phyloP scores from a whole-genome alignment of 2,329 filamentous ascomycete genomes.

The Gnomoniopsis smithogilvyi region DNA sequence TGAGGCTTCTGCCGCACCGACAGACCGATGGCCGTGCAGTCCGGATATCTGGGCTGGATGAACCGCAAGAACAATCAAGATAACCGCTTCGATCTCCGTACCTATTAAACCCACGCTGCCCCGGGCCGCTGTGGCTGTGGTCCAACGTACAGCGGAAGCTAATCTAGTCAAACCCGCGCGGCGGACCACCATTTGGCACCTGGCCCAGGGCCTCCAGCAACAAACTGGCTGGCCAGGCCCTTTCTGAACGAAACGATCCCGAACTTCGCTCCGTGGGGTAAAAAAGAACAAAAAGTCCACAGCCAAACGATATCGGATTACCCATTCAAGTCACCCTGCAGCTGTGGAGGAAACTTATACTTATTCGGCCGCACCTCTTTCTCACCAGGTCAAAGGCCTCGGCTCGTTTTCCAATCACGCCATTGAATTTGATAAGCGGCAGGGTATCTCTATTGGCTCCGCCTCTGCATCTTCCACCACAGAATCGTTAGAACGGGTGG shows the following conservation, averaged over 20 bases:
- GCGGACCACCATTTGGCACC: background rate
- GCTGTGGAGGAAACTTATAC: conserved; percentile 1
- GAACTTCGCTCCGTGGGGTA: no score
- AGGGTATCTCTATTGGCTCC: conserved; percentile 4
- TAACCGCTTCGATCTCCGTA: background rate
- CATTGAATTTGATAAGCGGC: conserved; percentile 9
- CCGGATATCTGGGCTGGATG: background rate
- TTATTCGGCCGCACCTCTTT: background rate
- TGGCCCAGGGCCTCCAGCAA: background rate
- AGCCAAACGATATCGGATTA: no score
- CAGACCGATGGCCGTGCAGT: background rate
- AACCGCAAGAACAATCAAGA: background rate
- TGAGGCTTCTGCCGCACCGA: conserved; percentile 6
- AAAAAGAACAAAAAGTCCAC: no score
- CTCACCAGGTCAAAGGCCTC: conserved; percentile 4
- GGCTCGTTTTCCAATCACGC: conserved; percentile 11
- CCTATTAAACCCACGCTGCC: background rate
- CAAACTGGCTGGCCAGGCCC: background rate
- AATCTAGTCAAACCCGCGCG: background rate
- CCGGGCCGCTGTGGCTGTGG: no score
- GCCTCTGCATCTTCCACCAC: background rate
- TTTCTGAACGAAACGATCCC: background rate
- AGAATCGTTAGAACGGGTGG: background rate
- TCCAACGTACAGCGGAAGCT: background rate
- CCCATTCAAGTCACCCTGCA: background rate